Evolutionary conservation across 177 flowering plant species (phyloP), one percentile per base, ranked within the genome.

Genomic region (Vitis hybrid): DNA sequence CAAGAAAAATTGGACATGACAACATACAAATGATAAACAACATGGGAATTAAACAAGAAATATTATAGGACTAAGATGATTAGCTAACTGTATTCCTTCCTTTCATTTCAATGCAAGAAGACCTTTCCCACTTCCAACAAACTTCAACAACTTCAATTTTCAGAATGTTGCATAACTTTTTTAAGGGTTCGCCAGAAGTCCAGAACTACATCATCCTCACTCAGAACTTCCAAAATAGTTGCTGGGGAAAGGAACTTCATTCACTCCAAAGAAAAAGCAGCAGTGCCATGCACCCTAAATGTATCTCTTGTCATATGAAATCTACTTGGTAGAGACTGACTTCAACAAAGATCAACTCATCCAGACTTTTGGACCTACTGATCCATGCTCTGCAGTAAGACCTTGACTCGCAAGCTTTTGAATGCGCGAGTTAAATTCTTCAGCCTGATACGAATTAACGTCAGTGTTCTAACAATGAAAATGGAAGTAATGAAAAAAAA

Each of bases 341-440:
- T 21, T 12, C 5, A 12, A 40, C 11, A 62, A 5, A 15, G 60
- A 75, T 81, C 70, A 84, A 45, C 71, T 81, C 86, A 81, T 75
- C 93, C 92, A 87, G 17, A 67, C 77, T 73, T 79, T 87, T 23
- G 87, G 85, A 66, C 83, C 86, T 70, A 66, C 63, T 65, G 77
- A 62, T 57, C 85, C 88, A 34, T 87, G 83, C 60, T 89, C 88
- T 17, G 84, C 90, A 60, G 84, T 81, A 59, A 92, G 79, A 59
- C 96, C 93, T 71, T 79, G 88, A 73, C 59, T 78, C 1, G 91
- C 92, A 56, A 92, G 82, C 74, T 86, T 89, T 71, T 92, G 88
- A 74, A 94, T 89, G 0, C 93, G 91, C 0, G 87, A 85, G 2
- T 94, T 88, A 75, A 94, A 92, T 66, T 92, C 98, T 68, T 86